A percentile compares a stretch with the other conserved stretches of the same genome.
Conservation (phyloP, 2,329 filamentous ascomycete species). For the Ceratocystis diversiconidia region DNA sequence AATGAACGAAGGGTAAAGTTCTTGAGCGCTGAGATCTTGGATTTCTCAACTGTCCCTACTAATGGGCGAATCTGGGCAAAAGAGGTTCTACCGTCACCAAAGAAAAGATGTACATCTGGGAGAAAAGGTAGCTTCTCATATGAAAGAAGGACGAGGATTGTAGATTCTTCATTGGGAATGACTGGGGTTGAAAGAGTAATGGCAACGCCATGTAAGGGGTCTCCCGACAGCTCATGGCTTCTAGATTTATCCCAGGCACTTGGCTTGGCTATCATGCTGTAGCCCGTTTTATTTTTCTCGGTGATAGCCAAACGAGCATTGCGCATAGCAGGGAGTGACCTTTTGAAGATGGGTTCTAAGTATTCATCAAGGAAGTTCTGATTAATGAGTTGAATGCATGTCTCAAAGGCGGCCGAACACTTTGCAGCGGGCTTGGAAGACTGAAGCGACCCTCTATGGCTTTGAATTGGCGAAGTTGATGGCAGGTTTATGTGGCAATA, state of each 20-base stretch:
- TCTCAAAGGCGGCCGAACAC: conserved; percentile 75
- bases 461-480: conserved; percentile 54
- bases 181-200: conserved; percentile 44
- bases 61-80: conserved; percentile 38
- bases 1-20: conserved; percentile 65
- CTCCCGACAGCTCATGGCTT: conserved; percentile 26
- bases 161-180: conserved; percentile 43
- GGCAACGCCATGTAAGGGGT: conserved; percentile 31
- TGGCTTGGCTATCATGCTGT: conserved; percentile 69
- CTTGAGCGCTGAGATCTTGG: conserved; percentile 38
- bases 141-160: conserved; percentile 57
- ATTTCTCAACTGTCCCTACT: conserved; percentile 30
- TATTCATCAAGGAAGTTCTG: conserved; percentile 56
- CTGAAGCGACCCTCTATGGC: conserved; percentile 47
- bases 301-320: conserved; percentile 76
- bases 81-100: conserved; percentile 49
- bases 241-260: conserved; percentile 48
- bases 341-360: conserved; percentile 59
- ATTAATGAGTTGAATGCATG: conserved; percentile 55
- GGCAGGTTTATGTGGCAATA: conserved; percentile 70
- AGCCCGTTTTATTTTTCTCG: conserved; percentile 57
- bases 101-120: conserved; percentile 56
- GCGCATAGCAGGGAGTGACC: conserved; percentile 63
- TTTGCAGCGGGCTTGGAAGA: conserved; percentile 65
- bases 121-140: conserved; percentile 48